These are phyloP conservation scores for Paramyrothecium sp. DNA, from an alignment of 2,329 filamentous ascomycete genomes.

Conservation along the genomic window DNA sequence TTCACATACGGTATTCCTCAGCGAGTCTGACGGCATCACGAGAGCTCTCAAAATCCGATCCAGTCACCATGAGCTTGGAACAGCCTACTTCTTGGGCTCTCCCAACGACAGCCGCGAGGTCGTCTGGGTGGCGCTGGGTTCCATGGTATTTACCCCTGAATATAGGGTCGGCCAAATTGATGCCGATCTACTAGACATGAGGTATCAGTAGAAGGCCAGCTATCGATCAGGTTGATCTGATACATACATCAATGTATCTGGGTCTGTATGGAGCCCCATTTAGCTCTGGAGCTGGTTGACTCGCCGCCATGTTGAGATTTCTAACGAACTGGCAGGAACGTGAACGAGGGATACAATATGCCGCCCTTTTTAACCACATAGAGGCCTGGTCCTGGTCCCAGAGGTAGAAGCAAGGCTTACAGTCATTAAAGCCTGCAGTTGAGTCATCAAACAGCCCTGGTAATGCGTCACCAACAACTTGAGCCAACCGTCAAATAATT, in stretches of 20 bases:
- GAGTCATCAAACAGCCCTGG: too few species aligned
- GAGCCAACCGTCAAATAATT: not conserved
- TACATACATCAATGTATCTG: slow-evolving; percentile 61
- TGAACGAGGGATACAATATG: not conserved
- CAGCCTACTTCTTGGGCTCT: slow-evolving; percentile 79
- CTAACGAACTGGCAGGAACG: not conserved
- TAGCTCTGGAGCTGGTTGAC: slow-evolving; percentile 11
- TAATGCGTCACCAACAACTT: not conserved
- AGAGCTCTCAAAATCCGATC: slow-evolving; percentile 80
- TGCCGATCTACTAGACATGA: slow-evolving; percentile 65
- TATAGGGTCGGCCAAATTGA: slow-evolving; percentile 92
- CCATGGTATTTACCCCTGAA: slow-evolving; percentile 84
- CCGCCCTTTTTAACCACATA: not conserved
- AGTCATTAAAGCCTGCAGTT: too few species aligned
- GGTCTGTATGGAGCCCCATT: slow-evolving; percentile 31
- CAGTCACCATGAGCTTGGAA: slow-evolving; percentile 87
- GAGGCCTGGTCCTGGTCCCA: not conserved
- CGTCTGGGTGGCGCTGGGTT: slow-evolving; percentile 70
- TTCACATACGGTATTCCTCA: slow-evolving; percentile 65
- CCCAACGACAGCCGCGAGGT: slow-evolving; percentile 74
- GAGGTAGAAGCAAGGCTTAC: too few species aligned
- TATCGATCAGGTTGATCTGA: slow-evolving; percentile 7
- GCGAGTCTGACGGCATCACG: slow-evolving; percentile 72
- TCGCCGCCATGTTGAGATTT: slow-evolving; percentile 23
- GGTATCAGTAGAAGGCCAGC: slow-evolving; percentile 5